phyloP scores from a whole-genome alignment of 2,329 filamentous ascomycete genomes.

The Thelonectria rubi region DNA sequence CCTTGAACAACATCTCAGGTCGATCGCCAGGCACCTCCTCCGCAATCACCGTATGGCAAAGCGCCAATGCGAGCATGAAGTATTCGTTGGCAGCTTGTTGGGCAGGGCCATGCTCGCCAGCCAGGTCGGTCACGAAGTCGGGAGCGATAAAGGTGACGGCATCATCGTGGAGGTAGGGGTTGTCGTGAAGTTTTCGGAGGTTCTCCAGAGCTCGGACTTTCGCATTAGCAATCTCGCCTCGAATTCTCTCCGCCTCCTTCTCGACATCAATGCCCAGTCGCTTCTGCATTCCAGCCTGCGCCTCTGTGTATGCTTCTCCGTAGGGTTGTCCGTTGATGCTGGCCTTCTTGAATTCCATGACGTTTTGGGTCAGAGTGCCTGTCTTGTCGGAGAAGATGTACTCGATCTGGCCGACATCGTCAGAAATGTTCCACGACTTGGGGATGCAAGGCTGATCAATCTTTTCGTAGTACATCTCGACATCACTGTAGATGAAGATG shows the following conservation, averaged over 20 bases:
- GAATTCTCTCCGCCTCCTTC: slow-evolving; percentile 76
- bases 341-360: slow-evolving; percentile 99
- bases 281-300: slow-evolving; percentile 95
- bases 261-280: slow-evolving; percentile 88
- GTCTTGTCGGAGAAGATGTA: slow-evolving; percentile 99
- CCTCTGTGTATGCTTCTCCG: slow-evolving; percentile 97
- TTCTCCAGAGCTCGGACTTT: slow-evolving; percentile 76
- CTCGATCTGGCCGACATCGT: slow-evolving; percentile 97
- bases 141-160: slow-evolving; percentile 92
- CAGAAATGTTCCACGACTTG: slow-evolving; percentile 98
- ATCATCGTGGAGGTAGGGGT: slow-evolving; percentile 90
- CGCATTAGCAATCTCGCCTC: slow-evolving; percentile 80
- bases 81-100: slow-evolving; percentile 82
- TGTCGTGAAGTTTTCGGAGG: slow-evolving; percentile 82
- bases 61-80: slow-evolving; percentile 93
- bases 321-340: slow-evolving; percentile 97
- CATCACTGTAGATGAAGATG: slow-evolving; percentile 96
- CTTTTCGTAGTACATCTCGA: slow-evolving; percentile 95
- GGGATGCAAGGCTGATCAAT: slow-evolving; percentile 95
- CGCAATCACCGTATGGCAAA: slow-evolving; percentile 97
- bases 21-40: slow-evolving; percentile 90
- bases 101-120: slow-evolving; percentile 77
- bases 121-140: slow-evolving; percentile 85
- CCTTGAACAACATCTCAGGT: slow-evolving; percentile 93
- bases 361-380: slow-evolving; percentile 93